Conservation (phyloP, 208 protist species). For the Phytomonas serpens region DNA sequence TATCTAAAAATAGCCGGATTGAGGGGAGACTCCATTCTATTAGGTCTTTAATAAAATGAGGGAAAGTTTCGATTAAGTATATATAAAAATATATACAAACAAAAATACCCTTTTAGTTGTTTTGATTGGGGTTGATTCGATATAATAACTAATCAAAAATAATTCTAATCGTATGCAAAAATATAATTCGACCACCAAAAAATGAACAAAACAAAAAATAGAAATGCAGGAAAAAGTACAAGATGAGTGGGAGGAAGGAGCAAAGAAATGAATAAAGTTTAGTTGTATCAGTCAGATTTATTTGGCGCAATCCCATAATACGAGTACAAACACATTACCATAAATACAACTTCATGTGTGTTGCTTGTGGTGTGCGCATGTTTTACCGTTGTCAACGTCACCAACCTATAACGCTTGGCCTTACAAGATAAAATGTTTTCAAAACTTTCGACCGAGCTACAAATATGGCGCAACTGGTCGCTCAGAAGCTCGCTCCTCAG, state of each 20-base stretch:
- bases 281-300: background rate
- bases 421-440: background rate
- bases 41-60: background rate
- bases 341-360: background rate
- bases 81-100: conserved; percentile 12
- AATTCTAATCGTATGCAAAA: background rate
- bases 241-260: conserved; percentile 10
- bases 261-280: background rate
- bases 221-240: background rate
- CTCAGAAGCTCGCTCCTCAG: conserved; percentile 68
- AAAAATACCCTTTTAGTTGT: background rate
- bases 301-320: background rate
- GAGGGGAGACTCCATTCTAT: conserved; percentile 78
- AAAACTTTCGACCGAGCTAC: conserved; percentile 15
- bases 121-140: background rate
- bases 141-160: background rate
- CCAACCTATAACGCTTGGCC: background rate
- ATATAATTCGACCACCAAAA: background rate
- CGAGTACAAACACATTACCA: background rate
- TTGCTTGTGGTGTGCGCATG: background rate
- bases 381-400: background rate
- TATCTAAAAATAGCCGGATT: conserved; percentile 63
- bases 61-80: conserved; percentile 5
- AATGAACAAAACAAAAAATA: background rate
- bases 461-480: conserved; percentile 72